These are phyloP conservation scores for Ephemerocybe angulata DNA, from an alignment of 768 basidiomycete species.

Conservation along the genomic window DNA sequence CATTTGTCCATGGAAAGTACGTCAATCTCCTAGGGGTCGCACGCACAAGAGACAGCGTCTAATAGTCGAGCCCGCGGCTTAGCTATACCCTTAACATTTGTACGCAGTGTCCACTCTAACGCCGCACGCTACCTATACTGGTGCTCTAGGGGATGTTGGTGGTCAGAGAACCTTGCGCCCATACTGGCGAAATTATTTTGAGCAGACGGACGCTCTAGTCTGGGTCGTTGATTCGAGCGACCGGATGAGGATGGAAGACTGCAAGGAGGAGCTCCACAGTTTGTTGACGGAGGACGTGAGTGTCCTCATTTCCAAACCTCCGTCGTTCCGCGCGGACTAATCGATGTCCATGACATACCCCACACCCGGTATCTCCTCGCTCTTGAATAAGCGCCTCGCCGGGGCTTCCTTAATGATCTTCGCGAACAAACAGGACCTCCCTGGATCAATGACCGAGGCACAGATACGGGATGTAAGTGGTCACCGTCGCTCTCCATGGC, in stretches of 20 bases:
- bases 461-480: constrained; percentile 80
- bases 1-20: constrained; percentile 86
- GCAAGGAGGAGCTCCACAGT: constrained; percentile 79
- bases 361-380: constrained; percentile 6
- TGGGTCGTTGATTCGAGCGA: constrained; percentile 99
- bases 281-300: constrained; percentile 90
- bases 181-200: constrained; percentile 99
- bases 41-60: constrained; percentile 11
- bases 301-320: constrained; percentile 8
- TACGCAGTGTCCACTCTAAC: constrained; percentile 31
- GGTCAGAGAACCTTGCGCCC: constrained; percentile 94
- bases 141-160: constrained; percentile 87
- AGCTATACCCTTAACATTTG: constrained; percentile 79
- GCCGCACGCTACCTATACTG: constrained; percentile 8
- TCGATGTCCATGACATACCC: neutral
- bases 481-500: constrained; percentile 8
- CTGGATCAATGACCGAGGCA: constrained; percentile 73
- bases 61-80: constrained; percentile 14
- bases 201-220: constrained; percentile 95
- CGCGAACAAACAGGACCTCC: constrained; percentile 97
- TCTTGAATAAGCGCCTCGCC: constrained; percentile 66
- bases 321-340: constrained; percentile 7
- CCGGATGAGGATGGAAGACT: constrained; percentile 85
- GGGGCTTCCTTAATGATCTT: constrained; percentile 96
- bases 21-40: constrained; percentile 29